Conservation (phyloP, 2,329 filamentous ascomycete species). For the Keithomyces neogunnii region DNA sequence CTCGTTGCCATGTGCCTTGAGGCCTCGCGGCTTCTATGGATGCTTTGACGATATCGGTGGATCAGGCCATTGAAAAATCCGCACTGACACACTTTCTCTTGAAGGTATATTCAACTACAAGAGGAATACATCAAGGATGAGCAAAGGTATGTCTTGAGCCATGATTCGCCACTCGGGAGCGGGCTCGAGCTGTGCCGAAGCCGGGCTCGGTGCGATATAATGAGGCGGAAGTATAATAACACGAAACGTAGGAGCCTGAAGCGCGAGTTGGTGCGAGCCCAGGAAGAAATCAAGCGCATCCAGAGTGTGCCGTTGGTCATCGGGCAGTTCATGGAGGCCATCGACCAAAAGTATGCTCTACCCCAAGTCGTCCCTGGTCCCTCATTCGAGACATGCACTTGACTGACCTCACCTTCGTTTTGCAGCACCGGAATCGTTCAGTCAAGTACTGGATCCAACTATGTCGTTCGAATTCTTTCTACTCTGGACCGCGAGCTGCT, state of each 20-base stretch:
- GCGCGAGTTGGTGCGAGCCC: slow-evolving; percentile 89
- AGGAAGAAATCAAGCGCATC: slow-evolving; percentile 99
- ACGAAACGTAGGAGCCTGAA: slow-evolving; percentile 67
- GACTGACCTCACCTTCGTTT: background rate
- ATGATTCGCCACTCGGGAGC: background rate
- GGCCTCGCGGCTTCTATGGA: background rate
- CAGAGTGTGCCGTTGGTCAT: slow-evolving; percentile 97
- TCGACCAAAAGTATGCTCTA: slow-evolving; percentile 82
- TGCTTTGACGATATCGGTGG: background rate
- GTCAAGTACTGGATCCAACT: slow-evolving; percentile 96
- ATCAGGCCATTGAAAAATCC: background rate
- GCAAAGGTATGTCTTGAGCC: slow-evolving; percentile 56
- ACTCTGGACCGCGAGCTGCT: slow-evolving; percentile 97
- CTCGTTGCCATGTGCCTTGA: background rate
- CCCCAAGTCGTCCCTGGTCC: background rate
- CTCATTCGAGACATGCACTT: background rate
- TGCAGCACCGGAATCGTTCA: slow-evolving; percentile 95
- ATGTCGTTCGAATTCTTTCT: slow-evolving; percentile 95
- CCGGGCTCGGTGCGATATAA: background rate
- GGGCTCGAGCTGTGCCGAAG: too few species aligned
- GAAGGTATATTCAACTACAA: slow-evolving; percentile 87
- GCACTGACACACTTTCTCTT: slow-evolving; percentile 10
- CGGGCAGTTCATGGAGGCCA: slow-evolving; percentile 99
- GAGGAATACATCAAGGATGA: slow-evolving; percentile 99
- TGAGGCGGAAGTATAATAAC: slow-evolving; percentile 12